Evolutionary conservation across 768 basidiomycete species (phyloP), one percentile per base, ranked within the genome.

Genomic region (Kwoniella pini): DNA sequence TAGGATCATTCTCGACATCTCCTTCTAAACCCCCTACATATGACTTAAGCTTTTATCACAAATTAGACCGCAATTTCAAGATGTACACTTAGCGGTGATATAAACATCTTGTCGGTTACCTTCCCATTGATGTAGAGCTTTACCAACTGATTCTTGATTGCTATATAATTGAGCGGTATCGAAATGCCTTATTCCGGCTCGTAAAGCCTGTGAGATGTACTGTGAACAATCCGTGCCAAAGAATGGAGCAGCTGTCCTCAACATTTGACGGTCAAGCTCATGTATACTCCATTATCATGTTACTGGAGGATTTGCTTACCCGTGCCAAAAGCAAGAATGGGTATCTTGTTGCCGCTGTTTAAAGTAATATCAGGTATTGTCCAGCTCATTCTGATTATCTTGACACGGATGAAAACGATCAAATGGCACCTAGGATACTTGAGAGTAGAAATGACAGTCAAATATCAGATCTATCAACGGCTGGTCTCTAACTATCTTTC

Each of bases 1-100:
- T 81, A 31, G 88, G 83, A 61, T 78, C 61, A 59, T 64, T 65
- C 56, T 5, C 33, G 2, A 2, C 17, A 11, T 15, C 24, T 26
- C 33, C 36, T 12, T 38, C 11, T 1, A 36, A 24, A 3, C 51
- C 51, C 33, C 51, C 51, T 52, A 50, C 4, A 50, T 13, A 24
- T 30, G 9, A 43, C 5, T 10, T 21, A 12, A 12, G 13, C 10
- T 46, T 24, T 46, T 46, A 10, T 24, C 11, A 21, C 30, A 4
- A 26, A 43, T 10, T 28, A 11, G 10, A 15, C 54, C 7, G 17
- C 12, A 9, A 17, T 44, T 22, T 40, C 12, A 24, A 36, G 7
- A 67, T 66, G 46, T 46, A 70, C 69, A 68, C 56, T 74, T 79
- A 36, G 71, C 72, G 7, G 85, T 85, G 65, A 89, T 81, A 75